Evolutionary conservation across 768 basidiomycete genomes (phyloP).

Genomic region (Lactifluus rugatus): DNA sequence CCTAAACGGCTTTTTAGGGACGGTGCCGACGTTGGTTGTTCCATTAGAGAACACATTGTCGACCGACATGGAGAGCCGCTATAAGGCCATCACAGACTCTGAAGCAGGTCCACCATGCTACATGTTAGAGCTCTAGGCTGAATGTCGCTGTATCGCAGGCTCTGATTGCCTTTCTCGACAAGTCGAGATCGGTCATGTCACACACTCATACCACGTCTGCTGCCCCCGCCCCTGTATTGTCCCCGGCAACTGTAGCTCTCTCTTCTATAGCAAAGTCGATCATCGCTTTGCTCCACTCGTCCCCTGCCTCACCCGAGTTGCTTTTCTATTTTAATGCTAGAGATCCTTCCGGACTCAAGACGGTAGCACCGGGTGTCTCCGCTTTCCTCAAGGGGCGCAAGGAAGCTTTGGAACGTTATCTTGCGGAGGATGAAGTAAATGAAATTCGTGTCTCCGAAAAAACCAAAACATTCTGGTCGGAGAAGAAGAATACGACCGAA

Average conservation of each 20-base stretch:
- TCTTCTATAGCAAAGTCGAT: conserved; percentile 35
- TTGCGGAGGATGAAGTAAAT: conserved; percentile 43
- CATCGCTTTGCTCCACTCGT: conserved; percentile 52
- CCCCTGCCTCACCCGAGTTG: conserved; percentile 51
- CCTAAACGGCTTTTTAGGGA: conserved; percentile 37
- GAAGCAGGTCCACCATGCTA: conserved; percentile 37
- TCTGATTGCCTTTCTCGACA: conserved; percentile 75
- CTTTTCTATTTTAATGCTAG: conserved; percentile 53
- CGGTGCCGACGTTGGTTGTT: conserved; percentile 78
- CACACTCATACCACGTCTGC: conserved; percentile 59
- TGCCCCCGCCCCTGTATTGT: conserved; percentile 65
- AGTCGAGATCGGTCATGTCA: conserved; percentile 62
- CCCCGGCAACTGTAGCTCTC: conserved; percentile 76
- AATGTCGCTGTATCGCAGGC: conserved; percentile 33
- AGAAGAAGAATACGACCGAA: conserved; percentile 39
- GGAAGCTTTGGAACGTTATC: conserved; percentile 38
- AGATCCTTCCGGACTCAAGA: conserved; percentile 40
- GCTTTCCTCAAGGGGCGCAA: conserved; percentile 39
- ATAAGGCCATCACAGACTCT: conserved; percentile 68
- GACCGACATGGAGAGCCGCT: conserved; percentile 63
- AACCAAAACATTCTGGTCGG: conserved; percentile 51
- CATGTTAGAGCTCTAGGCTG: background rate
- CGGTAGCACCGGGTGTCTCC: conserved; percentile 35
- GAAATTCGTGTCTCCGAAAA: conserved; percentile 48
- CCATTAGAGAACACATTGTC: conserved; percentile 66